Evolutionary conservation across 495 filamentous ascomycete species (phyloP), one percentile per base, ranked within the genome.

Genomic region (Aspergillus incahuasiensis): DNA sequence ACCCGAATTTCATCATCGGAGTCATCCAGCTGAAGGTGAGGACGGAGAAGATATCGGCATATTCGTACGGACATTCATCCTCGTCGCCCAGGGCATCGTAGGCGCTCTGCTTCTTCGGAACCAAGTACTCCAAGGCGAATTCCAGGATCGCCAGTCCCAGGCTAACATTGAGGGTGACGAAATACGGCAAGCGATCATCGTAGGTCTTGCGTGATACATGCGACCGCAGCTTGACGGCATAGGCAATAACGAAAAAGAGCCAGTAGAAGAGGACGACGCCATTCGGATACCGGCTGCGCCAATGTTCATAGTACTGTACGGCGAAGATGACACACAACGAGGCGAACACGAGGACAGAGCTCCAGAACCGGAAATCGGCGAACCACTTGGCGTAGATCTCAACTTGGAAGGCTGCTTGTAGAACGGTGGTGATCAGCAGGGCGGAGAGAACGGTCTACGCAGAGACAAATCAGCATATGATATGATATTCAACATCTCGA

Each of bases 1-100:
- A 97, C 16, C 95, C 95, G 72, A 86, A 85, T 63, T 86, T 91
- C 95, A 99, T 99, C 82, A 97, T 72, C 15, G 92, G 91, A 0
- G 95, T 99, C 90, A 99, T 96, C 95, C 95, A 99, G 54, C 88
- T 83, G 68, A 99, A 99, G 9, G 92, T 95, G 28, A 99, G 82
- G 38, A 89, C 83, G 9, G 92, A 96, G 73, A 97, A 97, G 43
- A 97, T 79, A 51, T 92, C 90, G 20, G 95, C 91, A 73, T 95
- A 95, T 75, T 97, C 92, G 32, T 87, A 85, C 0, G 95, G 95
- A 61, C 94, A 97, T 74, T 97, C 92, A 54, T 91, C 89, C 53
- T 90, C 85, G 52, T 94, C 90, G n/a, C 86, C 84, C 54, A 97
- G 68, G 2, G 83, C 87, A 64, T 91, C 85, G 68, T 97, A 99